These are phyloP conservation scores for Diaporthe helianthi DNA, from an alignment of 2,329 filamentous ascomycete species.

Conservation along the genomic window DNA sequence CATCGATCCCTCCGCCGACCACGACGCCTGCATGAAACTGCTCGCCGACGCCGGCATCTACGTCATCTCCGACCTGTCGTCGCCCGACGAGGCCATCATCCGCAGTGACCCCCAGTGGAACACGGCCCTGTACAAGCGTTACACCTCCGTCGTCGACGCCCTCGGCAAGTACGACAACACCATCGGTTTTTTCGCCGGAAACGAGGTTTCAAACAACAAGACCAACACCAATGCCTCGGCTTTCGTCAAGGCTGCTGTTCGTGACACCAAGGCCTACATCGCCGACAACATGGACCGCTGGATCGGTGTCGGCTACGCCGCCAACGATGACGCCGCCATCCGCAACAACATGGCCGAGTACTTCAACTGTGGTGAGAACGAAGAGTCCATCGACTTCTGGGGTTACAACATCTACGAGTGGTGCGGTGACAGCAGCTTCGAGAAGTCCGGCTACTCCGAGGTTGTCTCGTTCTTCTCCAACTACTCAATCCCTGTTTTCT, in stretches of 20 bases:
- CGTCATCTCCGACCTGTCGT: constrained; percentile 87
- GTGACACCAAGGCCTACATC: constrained; percentile 96
- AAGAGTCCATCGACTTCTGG: constrained; percentile 87
- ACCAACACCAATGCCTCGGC: constrained; percentile 92
- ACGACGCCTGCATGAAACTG: constrained; percentile 83
- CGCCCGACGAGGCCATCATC: constrained; percentile 85
- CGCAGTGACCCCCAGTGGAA: constrained; percentile 82
- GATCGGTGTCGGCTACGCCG: constrained; percentile 93
- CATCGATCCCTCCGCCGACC: constrained; percentile 79
- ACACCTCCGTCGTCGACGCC: constrained; percentile 82
- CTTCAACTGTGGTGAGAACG: constrained; percentile 85
- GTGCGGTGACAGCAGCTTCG: constrained; percentile 86
- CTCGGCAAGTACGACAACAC: constrained; percentile 87
- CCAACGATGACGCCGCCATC: constrained; percentile 88
- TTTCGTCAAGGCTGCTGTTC: constrained; percentile 96
- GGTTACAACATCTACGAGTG: constrained; percentile 99
- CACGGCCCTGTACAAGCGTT: constrained; percentile 77
- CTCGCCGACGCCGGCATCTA: constrained; percentile 91
- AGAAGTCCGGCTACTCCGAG: constrained; percentile 78
- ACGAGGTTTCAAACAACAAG: constrained; percentile 89
- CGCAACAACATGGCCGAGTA: constrained; percentile 85
- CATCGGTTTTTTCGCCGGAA: constrained; percentile 97
- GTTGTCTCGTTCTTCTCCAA: constrained; percentile 86
- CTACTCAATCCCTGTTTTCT: constrained; percentile 96
- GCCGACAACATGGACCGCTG: constrained; percentile 76